These are phyloP conservation scores for Rhizopus stolonifer DNA, from an alignment of 371 early-diverging fungal species.

Conservation along the genomic window DNA sequence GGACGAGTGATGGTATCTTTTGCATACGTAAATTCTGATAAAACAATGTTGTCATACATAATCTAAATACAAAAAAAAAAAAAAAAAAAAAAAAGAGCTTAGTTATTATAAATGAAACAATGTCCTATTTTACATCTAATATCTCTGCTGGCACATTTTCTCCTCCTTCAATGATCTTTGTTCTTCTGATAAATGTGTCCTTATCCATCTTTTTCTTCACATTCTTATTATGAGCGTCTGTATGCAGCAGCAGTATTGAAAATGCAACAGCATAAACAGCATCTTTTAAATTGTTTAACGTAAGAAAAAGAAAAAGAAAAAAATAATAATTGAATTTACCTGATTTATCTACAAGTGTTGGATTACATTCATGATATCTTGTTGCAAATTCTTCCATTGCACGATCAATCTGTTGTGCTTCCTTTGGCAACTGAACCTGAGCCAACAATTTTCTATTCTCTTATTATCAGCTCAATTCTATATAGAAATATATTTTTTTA, in stretches of 20 bases:
- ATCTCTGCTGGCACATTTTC: constrained; percentile 69
- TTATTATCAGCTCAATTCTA: constrained; percentile 5
- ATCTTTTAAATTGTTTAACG: constrained; percentile 37
- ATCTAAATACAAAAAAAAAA: constrained; percentile 38
- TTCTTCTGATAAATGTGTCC: constrained; percentile 77
- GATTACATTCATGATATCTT: constrained; percentile 76
- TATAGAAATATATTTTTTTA: neutral
- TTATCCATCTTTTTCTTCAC: constrained; percentile 83
- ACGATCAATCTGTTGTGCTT: constrained; percentile 90
- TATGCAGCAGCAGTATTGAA: constrained; percentile 88
- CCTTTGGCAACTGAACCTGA: constrained; percentile 80
- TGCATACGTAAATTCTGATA: constrained; percentile 54
- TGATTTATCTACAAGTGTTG: constrained; percentile 60
- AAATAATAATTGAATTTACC: constrained; percentile 34
- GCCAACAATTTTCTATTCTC: constrained; percentile 74
- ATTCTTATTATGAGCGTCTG: constrained; percentile 91
- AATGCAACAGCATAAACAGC: constrained; percentile 79
- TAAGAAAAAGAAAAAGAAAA: no score
- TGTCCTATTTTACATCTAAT: constrained; percentile 54
- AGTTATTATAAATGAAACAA: no score
- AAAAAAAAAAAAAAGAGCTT: no score
- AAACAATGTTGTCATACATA: constrained; percentile 77
- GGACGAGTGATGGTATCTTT: constrained; percentile 45
- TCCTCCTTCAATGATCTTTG: constrained; percentile 65
- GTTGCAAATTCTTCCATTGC: constrained; percentile 82